Conservation (phyloP, 805 yeast species). For the Blastobotrys mokoenaii region DNA sequence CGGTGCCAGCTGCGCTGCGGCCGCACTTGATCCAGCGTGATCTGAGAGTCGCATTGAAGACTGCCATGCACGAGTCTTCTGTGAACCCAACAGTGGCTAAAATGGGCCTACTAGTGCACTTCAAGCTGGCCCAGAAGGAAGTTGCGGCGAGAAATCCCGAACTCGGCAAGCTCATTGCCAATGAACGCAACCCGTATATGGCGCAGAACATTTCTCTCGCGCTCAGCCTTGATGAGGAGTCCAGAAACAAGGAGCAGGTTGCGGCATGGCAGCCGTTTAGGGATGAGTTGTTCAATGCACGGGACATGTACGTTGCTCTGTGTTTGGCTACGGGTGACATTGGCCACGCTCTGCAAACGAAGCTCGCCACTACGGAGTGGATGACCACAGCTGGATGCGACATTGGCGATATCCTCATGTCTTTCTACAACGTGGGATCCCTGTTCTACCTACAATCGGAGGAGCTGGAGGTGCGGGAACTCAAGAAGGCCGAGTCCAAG, state of each 20-base stretch:
- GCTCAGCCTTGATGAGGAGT: conserved; percentile 11
- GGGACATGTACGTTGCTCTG: conserved; percentile 67
- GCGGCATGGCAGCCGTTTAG: conserved; percentile 46
- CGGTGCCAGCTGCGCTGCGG: conserved; percentile 34
- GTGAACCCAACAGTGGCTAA: conserved; percentile 42
- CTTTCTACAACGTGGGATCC: conserved; percentile 62
- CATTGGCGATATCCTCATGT: conserved; percentile 52
- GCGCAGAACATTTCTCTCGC: conserved; percentile 9
- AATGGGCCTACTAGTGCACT: conserved; percentile 52
- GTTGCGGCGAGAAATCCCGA: conserved; percentile 31
- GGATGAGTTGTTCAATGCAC: conserved; percentile 68
- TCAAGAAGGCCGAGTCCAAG: conserved; percentile 3
- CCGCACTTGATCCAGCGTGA: conserved; percentile 63
- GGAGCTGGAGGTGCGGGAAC: conserved; percentile 44
- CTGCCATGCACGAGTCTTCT: conserved; percentile 45
- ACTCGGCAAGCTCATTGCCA: conserved; percentile 16
- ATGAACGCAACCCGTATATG: conserved; percentile 1
- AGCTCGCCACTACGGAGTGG: conserved; percentile 56
- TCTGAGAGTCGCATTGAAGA: conserved; percentile 57
- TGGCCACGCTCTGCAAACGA: conserved; percentile 50
- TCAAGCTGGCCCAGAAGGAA: conserved; percentile 59
- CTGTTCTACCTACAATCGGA: conserved; percentile 61
- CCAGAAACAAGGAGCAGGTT: conserved; percentile 6
- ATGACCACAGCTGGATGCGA: conserved; percentile 67
- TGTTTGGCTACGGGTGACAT: conserved; percentile 64